Conservation (phyloP, 495 filamentous ascomycete genomes). For the Neurospora tetraspora region DNA sequence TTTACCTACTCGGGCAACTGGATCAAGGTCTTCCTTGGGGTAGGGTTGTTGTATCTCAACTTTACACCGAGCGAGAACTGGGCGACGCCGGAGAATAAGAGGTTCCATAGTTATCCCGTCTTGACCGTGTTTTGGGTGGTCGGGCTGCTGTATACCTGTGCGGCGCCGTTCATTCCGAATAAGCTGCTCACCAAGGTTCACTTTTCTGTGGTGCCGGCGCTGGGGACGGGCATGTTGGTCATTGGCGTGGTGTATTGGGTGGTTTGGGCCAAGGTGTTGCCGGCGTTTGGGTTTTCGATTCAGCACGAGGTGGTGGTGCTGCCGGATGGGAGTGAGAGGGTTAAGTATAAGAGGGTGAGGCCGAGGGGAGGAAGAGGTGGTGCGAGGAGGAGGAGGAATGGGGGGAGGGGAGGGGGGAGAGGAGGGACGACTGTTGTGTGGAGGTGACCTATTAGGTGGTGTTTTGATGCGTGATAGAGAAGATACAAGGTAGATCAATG, state of each 20-base stretch:
- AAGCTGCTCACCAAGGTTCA: conserved; percentile 23
- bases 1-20: conserved; percentile 29
- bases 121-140: conserved; percentile 36
- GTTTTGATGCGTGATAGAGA: background rate
- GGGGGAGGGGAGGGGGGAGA: conserved; percentile 4
- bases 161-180: conserved; percentile 34
- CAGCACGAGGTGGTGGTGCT: conserved; percentile 30
- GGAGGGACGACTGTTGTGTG: conserved; percentile 15
- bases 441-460: conserved; percentile 2
- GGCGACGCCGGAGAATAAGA: conserved; percentile 9
- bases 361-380: conserved; percentile 7
- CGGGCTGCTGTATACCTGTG: conserved; percentile 31
- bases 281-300: conserved; percentile 30
- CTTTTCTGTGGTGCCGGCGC: conserved; percentile 33
- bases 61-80: conserved; percentile 30
- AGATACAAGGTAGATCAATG: background rate
- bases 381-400: background rate
- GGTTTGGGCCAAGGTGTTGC: conserved; percentile 34
- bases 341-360: conserved; percentile 26
- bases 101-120: conserved; percentile 28
- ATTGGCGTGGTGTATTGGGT: conserved; percentile 36
- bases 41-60: conserved; percentile 31
- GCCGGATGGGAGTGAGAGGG: conserved; percentile 30
- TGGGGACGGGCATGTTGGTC: conserved; percentile 33
- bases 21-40: conserved; percentile 44